Base-by-base conservation (phyloP, 257 asterid genomes). In the Fraxinus cuspidata region DNA sequence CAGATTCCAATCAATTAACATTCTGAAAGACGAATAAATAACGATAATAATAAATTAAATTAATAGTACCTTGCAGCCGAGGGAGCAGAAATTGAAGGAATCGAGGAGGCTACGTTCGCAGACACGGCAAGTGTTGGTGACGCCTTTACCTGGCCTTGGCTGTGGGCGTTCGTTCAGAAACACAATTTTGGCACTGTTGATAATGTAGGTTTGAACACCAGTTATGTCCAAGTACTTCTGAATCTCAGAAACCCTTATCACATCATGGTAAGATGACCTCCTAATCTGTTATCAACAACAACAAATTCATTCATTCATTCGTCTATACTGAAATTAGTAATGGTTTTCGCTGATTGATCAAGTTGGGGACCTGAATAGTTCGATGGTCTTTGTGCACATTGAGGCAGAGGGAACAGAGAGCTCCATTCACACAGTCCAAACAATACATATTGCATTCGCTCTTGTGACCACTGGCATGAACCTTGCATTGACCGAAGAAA, bases 391-490 rank as follows among this genome's bases (percentile, higher is more conserved):
- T 91, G 89, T 93, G 98, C 56, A 21, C 65, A 49, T 78, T 60
- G 85, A 93, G 90, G 84, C 98, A 93, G 31, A 93, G 89, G 16
- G 97, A 93, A 68, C 98, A 93, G 32, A 91, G 88, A 28, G 98
- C 85, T 7, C 93, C 96, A 80, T 87, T 81, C 79, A 71, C 53
- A 82, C 98, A 93, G 77, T 93, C 96, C 89, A 93, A 86, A 42
- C 98, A 93, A 72, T 86, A 93, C 98, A 93, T 93, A 75, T 93
- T 93, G 87, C 98, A 93, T 89, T 93, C 98, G 79, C 94, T 90
- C 86, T 89, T 91, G 87, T 93, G 98, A 23, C 96, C 92, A 78
- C 90, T 94, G 53, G 88, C 88, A 87, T 93, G 98, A 71, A 78
- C 72, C 83, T 91, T 89, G 93, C 98, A 93, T 76, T 88, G 94